Base-by-base conservation (phyloP, 2,329 filamentous ascomycete genomes). In the Colletotrichum cuscutae region DNA sequence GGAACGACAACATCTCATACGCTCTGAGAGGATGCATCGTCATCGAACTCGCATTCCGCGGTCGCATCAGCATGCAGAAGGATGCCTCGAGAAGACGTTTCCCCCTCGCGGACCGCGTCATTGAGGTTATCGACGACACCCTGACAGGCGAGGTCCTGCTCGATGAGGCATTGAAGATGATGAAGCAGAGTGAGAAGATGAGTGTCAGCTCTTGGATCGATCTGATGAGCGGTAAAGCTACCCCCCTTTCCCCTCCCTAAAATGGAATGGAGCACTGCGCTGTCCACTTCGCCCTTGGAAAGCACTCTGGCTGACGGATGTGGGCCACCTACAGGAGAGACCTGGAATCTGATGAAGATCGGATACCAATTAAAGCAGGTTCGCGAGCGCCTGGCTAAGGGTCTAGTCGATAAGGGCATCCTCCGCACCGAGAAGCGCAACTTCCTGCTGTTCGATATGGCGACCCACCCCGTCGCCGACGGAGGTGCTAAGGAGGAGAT, bases 121-220 rank as follows among this genome's bases (percentile, higher is more conserved):
- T 99, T 83, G 97, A 99, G 86, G 97, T 99, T 76, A 91, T 98
- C 80, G 97, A 99, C 84, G 96, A 98, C 81, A 96, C 95, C 72
- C 89, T 98, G 81, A 99, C 97, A 6, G 97, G 97, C 78, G 97
- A 99, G 86, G 97, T 98, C 76, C 89, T 99, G 79, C 90, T 99
- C 80, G 97, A 99, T 84, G 97, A 99, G 87, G 94, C 97, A 72
- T 87, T 99, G 80, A 99, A 99, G 88, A 97, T 99, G 95, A 99
- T 99, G 96, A 99, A 99, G 89, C 92, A 94, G 78, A 98, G 95
- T 84, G 97, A 99, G 88, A 98, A 98, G 89, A 98, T 99, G 97
- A 98, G 97, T 84, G 97, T 99, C 77, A 97, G 94, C 87, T 94
- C 95, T 58, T 99, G 97, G 97, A 98, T 99, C 83, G 97, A 99